These are phyloP conservation scores for Myxozyma neotropica DNA, from an alignment of 805 yeast genomes.

Conservation along the genomic window DNA sequence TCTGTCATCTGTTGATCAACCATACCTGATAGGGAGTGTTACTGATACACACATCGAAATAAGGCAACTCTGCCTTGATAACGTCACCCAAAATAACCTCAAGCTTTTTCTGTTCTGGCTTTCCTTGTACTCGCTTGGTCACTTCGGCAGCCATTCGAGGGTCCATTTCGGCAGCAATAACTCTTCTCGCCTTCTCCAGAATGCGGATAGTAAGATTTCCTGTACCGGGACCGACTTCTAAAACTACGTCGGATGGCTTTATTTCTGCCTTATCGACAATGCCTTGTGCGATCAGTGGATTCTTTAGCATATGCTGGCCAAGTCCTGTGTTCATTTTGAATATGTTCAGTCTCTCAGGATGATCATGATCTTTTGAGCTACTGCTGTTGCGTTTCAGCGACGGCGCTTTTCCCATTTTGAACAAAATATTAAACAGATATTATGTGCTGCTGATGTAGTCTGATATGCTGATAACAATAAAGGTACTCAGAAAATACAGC, in stretches of 20 bases:
- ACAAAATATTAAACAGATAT: not conserved
- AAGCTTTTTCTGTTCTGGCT: conserved; percentile 87
- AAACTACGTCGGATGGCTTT: conserved; percentile 86
- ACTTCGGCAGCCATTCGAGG: conserved; percentile 99
- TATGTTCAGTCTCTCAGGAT: conserved; percentile 40
- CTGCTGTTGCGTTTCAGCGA: conserved; percentile 15
- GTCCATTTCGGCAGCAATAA: conserved; percentile 97
- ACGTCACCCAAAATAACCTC: conserved; percentile 94
- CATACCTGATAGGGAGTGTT: conserved; percentile 87
- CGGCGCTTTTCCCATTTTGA: conserved; percentile 32
- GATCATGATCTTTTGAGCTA: conserved; percentile 48
- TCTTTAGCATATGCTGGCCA: conserved; percentile 95
- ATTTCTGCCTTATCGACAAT: conserved; percentile 95
- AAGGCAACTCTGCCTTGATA: conserved; percentile 92
- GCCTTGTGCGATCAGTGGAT: conserved; percentile 96
- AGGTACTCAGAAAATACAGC: too few relatives aligned
- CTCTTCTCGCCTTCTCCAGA: conserved; percentile 87
- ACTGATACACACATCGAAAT: conserved; percentile 93
- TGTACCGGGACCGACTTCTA: conserved; percentile 99
- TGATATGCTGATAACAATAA: too few relatives aligned
- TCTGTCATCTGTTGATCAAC: not conserved
- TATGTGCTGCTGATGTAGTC: too few relatives aligned
- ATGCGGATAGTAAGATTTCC: conserved; percentile 95
- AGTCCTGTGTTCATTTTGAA: conserved; percentile 96
- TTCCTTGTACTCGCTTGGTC: conserved; percentile 95